Evolutionary conservation across 1,139 yeast genomes (phyloP).

Genomic region (Magnusiomyces tetraspermus): DNA sequence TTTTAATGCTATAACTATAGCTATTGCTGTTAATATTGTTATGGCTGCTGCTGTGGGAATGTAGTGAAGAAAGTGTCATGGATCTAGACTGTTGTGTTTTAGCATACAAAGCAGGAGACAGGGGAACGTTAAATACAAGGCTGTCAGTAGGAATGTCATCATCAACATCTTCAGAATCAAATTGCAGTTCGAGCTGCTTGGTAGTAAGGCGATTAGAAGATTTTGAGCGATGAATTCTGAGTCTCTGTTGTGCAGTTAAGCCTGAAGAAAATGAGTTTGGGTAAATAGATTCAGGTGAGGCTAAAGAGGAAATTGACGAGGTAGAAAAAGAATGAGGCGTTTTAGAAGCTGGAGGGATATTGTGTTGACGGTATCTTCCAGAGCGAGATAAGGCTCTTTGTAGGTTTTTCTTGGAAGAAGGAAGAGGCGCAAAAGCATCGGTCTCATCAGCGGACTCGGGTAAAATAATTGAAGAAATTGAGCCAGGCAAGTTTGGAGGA

Average conservation of each 20-base stretch:
- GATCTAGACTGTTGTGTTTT: constrained; percentile 20
- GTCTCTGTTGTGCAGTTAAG: constrained; percentile 10
- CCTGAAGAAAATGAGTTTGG: neutral
- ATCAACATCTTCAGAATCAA: constrained; percentile 29
- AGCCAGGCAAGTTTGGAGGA: neutral
- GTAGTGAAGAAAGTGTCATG: constrained; percentile 5
- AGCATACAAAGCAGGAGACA: constrained; percentile 43
- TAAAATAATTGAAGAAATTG: neutral
- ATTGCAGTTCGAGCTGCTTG: constrained; percentile 30
- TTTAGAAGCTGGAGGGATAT: too few relatives aligned
- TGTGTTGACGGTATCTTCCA: neutral
- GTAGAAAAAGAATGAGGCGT: too few relatives aligned
- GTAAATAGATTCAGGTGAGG: constrained; percentile 3
- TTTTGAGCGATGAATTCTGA: constrained; percentile 9
- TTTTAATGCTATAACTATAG: neutral
- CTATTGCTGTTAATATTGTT: neutral
- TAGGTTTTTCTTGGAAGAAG: neutral
- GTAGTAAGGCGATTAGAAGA: constrained; percentile 17
- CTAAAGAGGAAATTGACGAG: too few relatives aligned
- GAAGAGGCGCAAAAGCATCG: constrained; percentile 6
- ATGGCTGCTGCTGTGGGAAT: neutral
- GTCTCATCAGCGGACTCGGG: constrained; percentile 2
- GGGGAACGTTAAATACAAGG: constrained; percentile 54
- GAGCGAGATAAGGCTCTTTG: constrained; percentile 1
- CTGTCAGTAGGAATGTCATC: constrained; percentile 49